Evolutionary conservation across 1,284 basidiomycete species (phyloP).

Genomic region (Melampsora americana): DNA sequence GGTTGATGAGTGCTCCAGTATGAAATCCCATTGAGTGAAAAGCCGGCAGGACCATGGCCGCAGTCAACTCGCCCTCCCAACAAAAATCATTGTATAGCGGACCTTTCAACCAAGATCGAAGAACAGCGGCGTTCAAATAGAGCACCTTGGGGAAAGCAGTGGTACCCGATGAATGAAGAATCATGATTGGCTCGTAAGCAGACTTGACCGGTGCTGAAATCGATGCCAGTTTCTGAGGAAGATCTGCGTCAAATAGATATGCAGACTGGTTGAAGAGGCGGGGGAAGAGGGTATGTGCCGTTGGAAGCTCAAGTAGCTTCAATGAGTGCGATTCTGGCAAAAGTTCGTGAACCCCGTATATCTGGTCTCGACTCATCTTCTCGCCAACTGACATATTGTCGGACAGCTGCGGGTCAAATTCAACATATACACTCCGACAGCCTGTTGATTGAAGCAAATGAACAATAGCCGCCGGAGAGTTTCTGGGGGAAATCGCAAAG

Average conservation of each 20-base stretch:
- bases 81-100: neutral
- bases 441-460: conserved; percentile 54
- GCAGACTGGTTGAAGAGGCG: neutral
- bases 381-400: neutral
- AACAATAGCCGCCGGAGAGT: conserved; percentile 54
- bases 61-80: neutral
- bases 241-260: neutral
- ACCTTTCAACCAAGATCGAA: neutral
- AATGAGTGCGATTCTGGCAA: neutral
- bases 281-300: neutral
- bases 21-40: neutral
- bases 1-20: neutral
- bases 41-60: neutral
- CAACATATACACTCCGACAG: conserved; percentile 50
- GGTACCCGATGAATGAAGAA: neutral
- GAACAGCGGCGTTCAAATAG: neutral
- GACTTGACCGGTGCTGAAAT: neutral
- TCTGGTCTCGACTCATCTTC: neutral
- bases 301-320: neutral
- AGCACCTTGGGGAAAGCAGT: neutral
- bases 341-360: neutral
- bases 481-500: conserved; percentile 56
- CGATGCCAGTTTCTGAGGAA: neutral
- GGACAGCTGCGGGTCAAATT: neutral
- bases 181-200: neutral